Conservation (phyloP, 1,139 yeast species). For the Kodamaea arcana region DNA sequence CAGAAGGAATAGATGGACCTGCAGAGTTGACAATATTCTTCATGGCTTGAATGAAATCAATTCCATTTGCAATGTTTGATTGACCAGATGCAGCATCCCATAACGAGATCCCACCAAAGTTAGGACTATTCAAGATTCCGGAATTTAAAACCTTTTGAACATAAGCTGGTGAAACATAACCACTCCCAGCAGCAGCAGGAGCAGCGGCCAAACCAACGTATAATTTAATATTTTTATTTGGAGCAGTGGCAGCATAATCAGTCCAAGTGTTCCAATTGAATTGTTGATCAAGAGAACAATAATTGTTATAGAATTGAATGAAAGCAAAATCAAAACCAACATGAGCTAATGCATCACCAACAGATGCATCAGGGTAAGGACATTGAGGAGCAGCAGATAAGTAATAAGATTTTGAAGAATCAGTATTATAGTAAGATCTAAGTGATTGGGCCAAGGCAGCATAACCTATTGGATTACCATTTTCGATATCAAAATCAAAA, state of each 20-base stretch:
- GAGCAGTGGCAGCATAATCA: conserved; percentile 59
- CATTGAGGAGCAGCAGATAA: conserved; percentile 96
- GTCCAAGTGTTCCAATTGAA: conserved; percentile 92
- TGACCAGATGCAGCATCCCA: conserved; percentile 75
- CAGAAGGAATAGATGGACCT: conserved; percentile 1
- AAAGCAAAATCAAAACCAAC: conserved; percentile 80
- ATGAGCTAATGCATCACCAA: conserved; percentile 60
- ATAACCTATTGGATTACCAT: conserved; percentile 48
- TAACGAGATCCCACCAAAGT: conserved; percentile 80
- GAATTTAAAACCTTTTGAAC: conserved; percentile 22
- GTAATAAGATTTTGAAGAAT: conserved; percentile 60
- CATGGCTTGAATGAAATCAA: conserved; percentile 13
- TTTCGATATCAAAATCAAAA: conserved; percentile 45
- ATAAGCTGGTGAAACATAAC: conserved; percentile 37
- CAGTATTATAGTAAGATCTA: conserved; percentile 52
- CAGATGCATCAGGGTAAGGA: conserved; percentile 83
- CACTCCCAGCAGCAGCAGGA: conserved; percentile 59
- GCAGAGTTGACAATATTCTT: conserved; percentile 12
- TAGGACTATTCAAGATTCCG: conserved; percentile 29
- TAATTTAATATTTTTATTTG: conserved; percentile 63
- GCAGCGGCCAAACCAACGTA: conserved; percentile 76
- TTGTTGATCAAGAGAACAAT: conserved; percentile 53
- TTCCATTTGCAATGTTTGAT: conserved; percentile 11
- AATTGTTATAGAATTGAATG: conserved; percentile 90
- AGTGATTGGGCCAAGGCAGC: conserved; percentile 59